Percentiles rank a stretch among this genome's conserved stretches.
Evolutionary conservation across 108 stramenopile genomes (phyloP).

Genomic region (Conticribra guillardii): DNA sequence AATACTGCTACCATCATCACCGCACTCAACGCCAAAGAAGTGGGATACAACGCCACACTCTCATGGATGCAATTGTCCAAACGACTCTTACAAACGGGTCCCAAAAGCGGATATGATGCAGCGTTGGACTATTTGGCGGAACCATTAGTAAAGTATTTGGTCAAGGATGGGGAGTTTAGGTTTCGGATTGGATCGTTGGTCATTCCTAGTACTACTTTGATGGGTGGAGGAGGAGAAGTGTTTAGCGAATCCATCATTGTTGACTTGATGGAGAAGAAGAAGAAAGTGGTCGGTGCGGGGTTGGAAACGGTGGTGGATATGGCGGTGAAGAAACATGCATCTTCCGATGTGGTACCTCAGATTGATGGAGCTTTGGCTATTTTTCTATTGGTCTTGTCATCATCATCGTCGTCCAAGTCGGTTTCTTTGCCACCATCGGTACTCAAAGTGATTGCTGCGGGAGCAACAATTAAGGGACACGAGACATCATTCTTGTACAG

Average conservation of each 20-base stretch:
- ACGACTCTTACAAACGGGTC: constrained; percentile 13
- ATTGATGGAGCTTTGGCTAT: constrained; percentile 70
- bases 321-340: constrained; percentile 66
- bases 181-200: constrained; percentile 55
- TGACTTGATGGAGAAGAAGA: constrained; percentile 45
- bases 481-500: constrained; percentile 62
- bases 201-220: no score
- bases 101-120: constrained; percentile 47
- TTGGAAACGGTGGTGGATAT: constrained; percentile 62
- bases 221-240: no score
- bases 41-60: constrained; percentile 54
- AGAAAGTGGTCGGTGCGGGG: constrained; percentile 42
- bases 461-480: constrained; percentile 40
- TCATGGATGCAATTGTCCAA: constrained; percentile 64
- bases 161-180: constrained; percentile 60
- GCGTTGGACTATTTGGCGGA: constrained; percentile 56
- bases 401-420: constrained; percentile 17
- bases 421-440: constrained; percentile 39
- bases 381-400: constrained; percentile 55
- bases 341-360: constrained; percentile 58
- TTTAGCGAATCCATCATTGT: constrained; percentile 35
- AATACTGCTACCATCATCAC: background rate
- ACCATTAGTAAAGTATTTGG: constrained; percentile 56
- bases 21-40: constrained; percentile 35
- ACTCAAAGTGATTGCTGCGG: constrained; percentile 58